Percentiles rank a stretch among this genome's conserved stretches.
phyloP scores from a whole-genome alignment of 768 basidiomycete species.

The Russula brevipes region DNA sequence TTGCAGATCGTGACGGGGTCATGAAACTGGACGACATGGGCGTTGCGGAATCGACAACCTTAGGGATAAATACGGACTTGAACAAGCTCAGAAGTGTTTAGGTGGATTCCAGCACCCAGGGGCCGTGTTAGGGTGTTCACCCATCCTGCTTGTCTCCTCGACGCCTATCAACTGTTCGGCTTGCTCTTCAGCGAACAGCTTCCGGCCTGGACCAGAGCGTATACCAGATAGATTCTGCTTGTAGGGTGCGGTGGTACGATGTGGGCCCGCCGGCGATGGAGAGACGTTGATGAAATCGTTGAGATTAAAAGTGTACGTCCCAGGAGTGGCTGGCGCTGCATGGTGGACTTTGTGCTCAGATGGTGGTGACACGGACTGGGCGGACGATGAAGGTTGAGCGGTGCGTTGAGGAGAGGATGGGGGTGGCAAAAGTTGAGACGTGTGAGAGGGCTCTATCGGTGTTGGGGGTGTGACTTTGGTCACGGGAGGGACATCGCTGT shows the following conservation, averaged over 20 bases:
- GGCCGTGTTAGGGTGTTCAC: conserved; percentile 20
- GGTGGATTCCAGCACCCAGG: conserved; percentile 25
- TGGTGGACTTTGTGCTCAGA: conserved; percentile 18
- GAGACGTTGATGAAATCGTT: conserved; percentile 28
- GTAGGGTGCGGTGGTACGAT: conserved; percentile 16
- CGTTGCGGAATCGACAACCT: conserved; percentile 17
- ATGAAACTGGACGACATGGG: conserved; percentile 22
- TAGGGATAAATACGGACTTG: conserved; percentile 20
- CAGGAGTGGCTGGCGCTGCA: conserved; percentile 23
- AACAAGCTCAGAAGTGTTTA: conserved; percentile 19
- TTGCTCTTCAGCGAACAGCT: conserved; percentile 25
- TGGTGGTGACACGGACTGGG: conserved; percentile 14
- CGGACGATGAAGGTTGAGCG: not conserved
- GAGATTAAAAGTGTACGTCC: conserved; percentile 26
- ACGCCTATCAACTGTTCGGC: conserved; percentile 14
- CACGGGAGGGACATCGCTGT: conserved; percentile 2
- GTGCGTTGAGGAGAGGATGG: conserved; percentile 20
- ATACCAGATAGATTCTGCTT: conserved; percentile 24
- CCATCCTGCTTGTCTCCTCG: conserved; percentile 16
- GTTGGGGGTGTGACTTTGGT: conserved; percentile 25
- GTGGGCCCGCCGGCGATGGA: conserved; percentile 24
- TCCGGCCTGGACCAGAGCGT: conserved; percentile 22
- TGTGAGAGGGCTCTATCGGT: conserved; percentile 17
- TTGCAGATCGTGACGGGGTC: conserved; percentile 26
- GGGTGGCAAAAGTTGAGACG: conserved; percentile 12